These are phyloP conservation scores for Saururus chinensis DNA, from an alignment of 164 flowering plant species.

Conservation along the genomic window DNA sequence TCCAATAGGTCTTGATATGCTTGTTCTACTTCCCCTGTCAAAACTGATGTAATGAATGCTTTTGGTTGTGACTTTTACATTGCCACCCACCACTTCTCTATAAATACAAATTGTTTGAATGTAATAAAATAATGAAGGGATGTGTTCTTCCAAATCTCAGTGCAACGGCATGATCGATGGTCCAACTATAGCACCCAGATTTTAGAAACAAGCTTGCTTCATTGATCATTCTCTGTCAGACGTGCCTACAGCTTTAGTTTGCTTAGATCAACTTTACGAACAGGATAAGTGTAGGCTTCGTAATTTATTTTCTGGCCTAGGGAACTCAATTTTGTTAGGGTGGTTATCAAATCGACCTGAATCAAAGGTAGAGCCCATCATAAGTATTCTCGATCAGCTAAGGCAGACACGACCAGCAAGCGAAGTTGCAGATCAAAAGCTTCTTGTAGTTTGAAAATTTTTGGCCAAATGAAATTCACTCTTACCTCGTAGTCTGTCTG, in stretches of 20 bases:
- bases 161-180: too few species aligned
- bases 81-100: too few species aligned
- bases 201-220: background rate
- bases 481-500: slow-evolving; percentile 84
- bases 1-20: too few species aligned
- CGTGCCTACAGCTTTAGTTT: slow-evolving; percentile 51
- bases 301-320: slow-evolving; percentile 81
- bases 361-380: background rate
- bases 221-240: background rate
- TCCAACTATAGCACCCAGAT: background rate
- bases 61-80: too few species aligned
- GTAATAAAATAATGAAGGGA: too few species aligned
- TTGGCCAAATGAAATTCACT: too few species aligned
- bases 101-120: too few species aligned
- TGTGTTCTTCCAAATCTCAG: too few species aligned
- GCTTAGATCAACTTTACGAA: slow-evolving; percentile 47
- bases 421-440: background rate
- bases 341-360: slow-evolving; percentile 89
- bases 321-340: slow-evolving; percentile 69
- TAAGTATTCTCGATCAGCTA: background rate
- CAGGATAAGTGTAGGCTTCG: slow-evolving; percentile 83
- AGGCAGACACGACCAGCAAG: background rate
- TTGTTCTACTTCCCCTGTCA: too few species aligned
- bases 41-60: too few species aligned
- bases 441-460: too few species aligned